Evolutionary conservation across 345 rosid genomes (phyloP), one percentile per base, ranked within the genome.

Genomic region (Rubroshorea leprosula): DNA sequence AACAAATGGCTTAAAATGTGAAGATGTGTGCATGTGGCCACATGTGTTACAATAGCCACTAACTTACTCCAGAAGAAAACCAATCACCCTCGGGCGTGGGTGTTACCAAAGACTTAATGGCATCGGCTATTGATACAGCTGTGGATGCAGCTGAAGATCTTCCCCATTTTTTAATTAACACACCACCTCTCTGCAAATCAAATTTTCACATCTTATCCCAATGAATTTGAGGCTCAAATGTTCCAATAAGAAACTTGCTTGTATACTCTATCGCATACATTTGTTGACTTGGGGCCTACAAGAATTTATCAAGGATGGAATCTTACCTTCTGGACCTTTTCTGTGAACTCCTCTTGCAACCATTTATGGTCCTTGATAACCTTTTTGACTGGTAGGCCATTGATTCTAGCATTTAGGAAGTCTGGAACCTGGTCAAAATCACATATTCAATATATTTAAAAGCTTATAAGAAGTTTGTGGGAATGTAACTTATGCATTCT

Each of bases 141-240:
- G 99, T 93, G 57, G 99, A 93, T 60, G 99, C 97, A 62, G 99
- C 99, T 16, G 99, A 93, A 41, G 99, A 93, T 75, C 99, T 78
- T 69, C 99, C 99, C 99, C 99, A 93, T 74, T 93, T 93, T 82
- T 93, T 54, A 73, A 93, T 93, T 61, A 93, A 70, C 24, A 65
- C 76, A 43, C 99, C 99, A 65, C 99, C 99, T 82, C 99, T 79
- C 99, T 89, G 82, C 61, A 72, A 60, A 69, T 51, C 54, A 67
- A 70, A 51, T 0, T 48, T 48, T 38, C 45, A 49, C 27, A 51
- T 38, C 17, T 44, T 55, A 44, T 14, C 24, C 14, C n/a, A n/a
- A n/a, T n/a, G n/a, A n/a, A n/a, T n/a, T n/a, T n/a, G n/a, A n/a
- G n/a, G n/a, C n/a, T n/a, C n/a, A n/a, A n/a, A n/a, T n/a, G n/a